A percentile compares a stretch with the other conserved stretches of the same genome.
Conservation (phyloP, 2,329 filamentous ascomycete species). For the Trichoderma simmonsii region DNA sequence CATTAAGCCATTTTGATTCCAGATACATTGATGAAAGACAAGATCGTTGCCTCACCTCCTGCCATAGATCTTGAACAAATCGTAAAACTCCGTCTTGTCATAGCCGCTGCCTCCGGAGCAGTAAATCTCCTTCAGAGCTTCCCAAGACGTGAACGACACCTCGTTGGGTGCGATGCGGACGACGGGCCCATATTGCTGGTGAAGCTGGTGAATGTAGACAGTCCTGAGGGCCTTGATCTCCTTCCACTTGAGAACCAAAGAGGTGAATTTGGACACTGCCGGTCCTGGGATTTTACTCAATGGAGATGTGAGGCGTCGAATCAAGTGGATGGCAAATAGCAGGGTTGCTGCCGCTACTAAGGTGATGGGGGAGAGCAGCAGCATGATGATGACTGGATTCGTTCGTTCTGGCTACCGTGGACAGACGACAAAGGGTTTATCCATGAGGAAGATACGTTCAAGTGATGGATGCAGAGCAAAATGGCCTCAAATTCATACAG, state of each 20-base stretch:
- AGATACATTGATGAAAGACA: neutral
- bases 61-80: slow-evolving; percentile 57
- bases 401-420: neutral
- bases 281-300: slow-evolving; percentile 48
- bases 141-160: slow-evolving; percentile 55
- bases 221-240: slow-evolving; percentile 54
- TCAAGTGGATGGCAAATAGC: slow-evolving; percentile 27
- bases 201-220: slow-evolving; percentile 53
- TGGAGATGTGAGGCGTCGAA: slow-evolving; percentile 33
- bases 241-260: slow-evolving; percentile 51
- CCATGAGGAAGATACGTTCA: neutral
- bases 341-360: slow-evolving; percentile 26
- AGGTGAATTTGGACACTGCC: slow-evolving; percentile 46
- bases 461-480: too few species aligned
- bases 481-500: too few species aligned
- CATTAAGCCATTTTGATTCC: neutral
- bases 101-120: slow-evolving; percentile 59
- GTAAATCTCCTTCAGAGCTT: slow-evolving; percentile 62
- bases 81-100: slow-evolving; percentile 64
- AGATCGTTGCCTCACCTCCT: slow-evolving; percentile 42
- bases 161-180: slow-evolving; percentile 58
- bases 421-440: neutral
- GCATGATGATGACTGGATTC: slow-evolving; percentile 23
- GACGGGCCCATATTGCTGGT: slow-evolving; percentile 53
- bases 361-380: slow-evolving; percentile 30